These are phyloP conservation scores for Aurifilum marmelostoma DNA, from an alignment of 2,329 filamentous ascomycete genomes.

Conservation along the genomic window DNA sequence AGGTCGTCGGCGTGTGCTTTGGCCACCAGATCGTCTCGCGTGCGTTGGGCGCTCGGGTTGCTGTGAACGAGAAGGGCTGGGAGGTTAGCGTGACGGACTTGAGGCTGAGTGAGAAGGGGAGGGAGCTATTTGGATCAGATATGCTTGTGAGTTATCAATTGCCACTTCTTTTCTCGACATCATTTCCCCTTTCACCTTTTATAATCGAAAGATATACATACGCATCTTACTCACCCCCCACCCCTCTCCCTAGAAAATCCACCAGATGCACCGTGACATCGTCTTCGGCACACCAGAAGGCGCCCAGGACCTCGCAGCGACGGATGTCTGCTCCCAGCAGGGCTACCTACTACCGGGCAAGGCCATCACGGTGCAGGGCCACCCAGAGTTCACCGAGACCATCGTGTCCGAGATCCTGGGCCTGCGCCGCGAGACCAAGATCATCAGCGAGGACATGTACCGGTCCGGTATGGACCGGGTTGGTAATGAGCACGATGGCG, in stretches of 20 bases:
- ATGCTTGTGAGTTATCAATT: constrained; percentile 51
- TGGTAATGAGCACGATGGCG: constrained; percentile 73
- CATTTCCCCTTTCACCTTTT: too few species aligned
- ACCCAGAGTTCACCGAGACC: constrained; percentile 78
- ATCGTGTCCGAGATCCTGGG: constrained; percentile 73
- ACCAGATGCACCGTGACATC: constrained; percentile 87
- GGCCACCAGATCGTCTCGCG: constrained; percentile 84
- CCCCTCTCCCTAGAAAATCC: constrained; percentile 47
- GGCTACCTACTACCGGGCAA: constrained; percentile 72
- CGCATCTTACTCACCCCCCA: not conserved
- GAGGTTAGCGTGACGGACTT: constrained; percentile 77
- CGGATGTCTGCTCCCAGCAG: constrained; percentile 72
- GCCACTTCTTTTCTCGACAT: too few species aligned
- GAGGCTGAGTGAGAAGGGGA: constrained; percentile 69
- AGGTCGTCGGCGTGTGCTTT: constrained; percentile 82
- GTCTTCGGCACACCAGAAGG: constrained; percentile 66
- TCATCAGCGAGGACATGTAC: constrained; percentile 72
- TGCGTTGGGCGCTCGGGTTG: constrained; percentile 70
- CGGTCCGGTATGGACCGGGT: constrained; percentile 70
- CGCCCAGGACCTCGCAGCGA: constrained; percentile 66
- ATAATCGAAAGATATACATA: not conserved
- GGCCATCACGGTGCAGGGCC: constrained; percentile 80
- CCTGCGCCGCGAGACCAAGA: constrained; percentile 64
- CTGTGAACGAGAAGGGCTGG: constrained; percentile 71
- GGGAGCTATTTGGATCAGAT: constrained; percentile 70